Evolutionary conservation across 345 rosid genomes (phyloP).

Genomic region (Linum usitatissimum): DNA sequence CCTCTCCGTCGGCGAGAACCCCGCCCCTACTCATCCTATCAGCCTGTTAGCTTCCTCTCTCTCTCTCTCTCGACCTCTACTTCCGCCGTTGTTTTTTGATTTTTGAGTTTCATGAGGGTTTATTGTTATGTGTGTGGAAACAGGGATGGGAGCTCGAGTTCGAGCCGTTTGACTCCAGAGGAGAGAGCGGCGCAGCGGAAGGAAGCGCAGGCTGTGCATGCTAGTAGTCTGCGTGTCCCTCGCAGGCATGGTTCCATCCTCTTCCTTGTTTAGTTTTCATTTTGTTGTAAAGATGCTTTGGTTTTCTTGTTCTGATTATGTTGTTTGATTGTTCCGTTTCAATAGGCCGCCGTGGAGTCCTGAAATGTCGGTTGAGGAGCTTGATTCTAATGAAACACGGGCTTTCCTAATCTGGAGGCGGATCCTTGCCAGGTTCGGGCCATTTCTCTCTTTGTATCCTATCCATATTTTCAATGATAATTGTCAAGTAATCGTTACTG

Average conservation of each 20-base stretch:
- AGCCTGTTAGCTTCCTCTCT: slow-evolving; percentile 31
- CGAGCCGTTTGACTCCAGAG: slow-evolving; percentile 35
- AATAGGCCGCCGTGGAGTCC: slow-evolving; percentile 66
- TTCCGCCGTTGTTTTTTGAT: neutral
- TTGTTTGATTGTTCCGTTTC: neutral
- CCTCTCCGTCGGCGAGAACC: slow-evolving; percentile 25
- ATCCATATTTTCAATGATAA: neutral
- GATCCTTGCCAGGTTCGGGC: slow-evolving; percentile 54
- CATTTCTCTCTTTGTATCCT: neutral
- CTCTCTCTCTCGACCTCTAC: neutral
- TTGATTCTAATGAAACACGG: slow-evolving; percentile 58
- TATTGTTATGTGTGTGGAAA: slow-evolving; percentile 8
- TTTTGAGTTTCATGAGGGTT: neutral
- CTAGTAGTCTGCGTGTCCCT: slow-evolving; percentile 55
- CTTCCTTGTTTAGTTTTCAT: neutral
- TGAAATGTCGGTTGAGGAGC: slow-evolving; percentile 52
- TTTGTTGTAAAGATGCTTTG: too few relatives aligned
- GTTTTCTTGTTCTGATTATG: neutral
- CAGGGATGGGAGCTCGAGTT: slow-evolving; percentile 53
- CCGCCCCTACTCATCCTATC: slow-evolving; percentile 40
- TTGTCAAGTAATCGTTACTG: neutral
- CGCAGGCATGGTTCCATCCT: slow-evolving; percentile 31
- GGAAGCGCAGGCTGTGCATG: slow-evolving; percentile 63
- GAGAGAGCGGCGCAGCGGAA: slow-evolving; percentile 53
- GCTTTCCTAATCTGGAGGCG: slow-evolving; percentile 80